Conservation (phyloP, 306 rosid species). For the Vicia villosa region DNA sequence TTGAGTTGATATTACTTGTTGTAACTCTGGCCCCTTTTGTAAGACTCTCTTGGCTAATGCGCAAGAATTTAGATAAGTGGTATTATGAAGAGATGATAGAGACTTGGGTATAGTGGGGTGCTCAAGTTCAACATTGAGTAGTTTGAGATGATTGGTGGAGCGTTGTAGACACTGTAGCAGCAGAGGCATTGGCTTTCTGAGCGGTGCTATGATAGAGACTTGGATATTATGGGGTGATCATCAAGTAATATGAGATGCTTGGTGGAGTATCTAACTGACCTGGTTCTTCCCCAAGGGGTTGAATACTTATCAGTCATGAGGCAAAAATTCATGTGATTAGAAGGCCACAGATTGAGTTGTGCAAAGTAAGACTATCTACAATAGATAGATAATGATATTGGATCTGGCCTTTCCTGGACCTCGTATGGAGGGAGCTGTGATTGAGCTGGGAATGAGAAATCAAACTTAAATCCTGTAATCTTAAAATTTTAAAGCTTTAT, state of each 20-base stretch:
- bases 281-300: slow-evolving; percentile 19
- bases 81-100: not conserved
- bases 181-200: not conserved
- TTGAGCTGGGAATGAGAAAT: slow-evolving; percentile 1
- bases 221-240: not conserved
- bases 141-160: not conserved
- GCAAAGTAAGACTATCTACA: not conserved
- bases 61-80: too few species aligned
- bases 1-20: not conserved
- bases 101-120: not conserved
- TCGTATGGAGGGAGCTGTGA: not conserved
- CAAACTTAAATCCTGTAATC: slow-evolving; percentile 2
- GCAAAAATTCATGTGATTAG: not conserved
- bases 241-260: not conserved
- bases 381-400: not conserved
- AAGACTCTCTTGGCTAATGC: too few species aligned
- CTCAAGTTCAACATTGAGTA: not conserved
- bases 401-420: not conserved
- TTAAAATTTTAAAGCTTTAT: slow-evolving; percentile 8
- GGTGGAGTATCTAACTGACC: not conserved
- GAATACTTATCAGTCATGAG: not conserved
- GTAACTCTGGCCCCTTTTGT: too few species aligned
- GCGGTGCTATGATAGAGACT: not conserved
- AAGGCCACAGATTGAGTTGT: not conserved
- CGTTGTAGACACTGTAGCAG: not conserved